Evolutionary conservation across 768 basidiomycete species (phyloP).

Genomic region (Lepiota venenata): DNA sequence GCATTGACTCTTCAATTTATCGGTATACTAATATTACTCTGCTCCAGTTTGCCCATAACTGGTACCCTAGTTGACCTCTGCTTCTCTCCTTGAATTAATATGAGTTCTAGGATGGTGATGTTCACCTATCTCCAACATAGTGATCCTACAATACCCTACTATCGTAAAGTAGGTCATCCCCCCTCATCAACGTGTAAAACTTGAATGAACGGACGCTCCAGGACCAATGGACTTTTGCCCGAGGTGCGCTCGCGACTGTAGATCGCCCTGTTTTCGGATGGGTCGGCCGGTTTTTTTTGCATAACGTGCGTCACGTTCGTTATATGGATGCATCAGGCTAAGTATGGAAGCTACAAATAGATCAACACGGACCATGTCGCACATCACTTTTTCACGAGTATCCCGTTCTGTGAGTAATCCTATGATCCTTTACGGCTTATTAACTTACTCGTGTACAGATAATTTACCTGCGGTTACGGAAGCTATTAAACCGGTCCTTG

Average conservation of each 20-base stretch:
- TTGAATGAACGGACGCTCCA: constrained; percentile 12
- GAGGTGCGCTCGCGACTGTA: constrained; percentile 58
- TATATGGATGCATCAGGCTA: background rate
- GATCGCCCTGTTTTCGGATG: constrained; percentile 59
- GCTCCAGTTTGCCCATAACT: constrained; percentile 42
- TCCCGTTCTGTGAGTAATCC: constrained; percentile 52
- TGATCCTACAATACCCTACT: constrained; percentile 57
- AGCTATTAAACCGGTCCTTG: constrained; percentile 44
- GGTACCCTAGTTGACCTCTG: constrained; percentile 21
- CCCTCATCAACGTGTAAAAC: background rate
- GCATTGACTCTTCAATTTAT: background rate
- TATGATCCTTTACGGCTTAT: background rate
- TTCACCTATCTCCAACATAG: constrained; percentile 63
- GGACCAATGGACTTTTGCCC: constrained; percentile 56
- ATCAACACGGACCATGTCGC: constrained; percentile 50
- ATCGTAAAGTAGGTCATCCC: constrained; percentile 34
- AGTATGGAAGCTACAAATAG: constrained; percentile 19
- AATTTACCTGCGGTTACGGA: constrained; percentile 46
- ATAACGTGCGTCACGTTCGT: constrained; percentile 36
- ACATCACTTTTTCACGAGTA: constrained; percentile 57
- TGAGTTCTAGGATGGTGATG: constrained; percentile 48
- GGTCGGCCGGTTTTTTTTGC: constrained; percentile 54
- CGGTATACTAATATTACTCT: background rate
- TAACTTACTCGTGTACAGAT: constrained; percentile 27
- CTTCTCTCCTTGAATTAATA: constrained; percentile 2